phyloP scores from a whole-genome alignment of 768 basidiomycete species.

The Hebeloma cylindrosporum region DNA sequence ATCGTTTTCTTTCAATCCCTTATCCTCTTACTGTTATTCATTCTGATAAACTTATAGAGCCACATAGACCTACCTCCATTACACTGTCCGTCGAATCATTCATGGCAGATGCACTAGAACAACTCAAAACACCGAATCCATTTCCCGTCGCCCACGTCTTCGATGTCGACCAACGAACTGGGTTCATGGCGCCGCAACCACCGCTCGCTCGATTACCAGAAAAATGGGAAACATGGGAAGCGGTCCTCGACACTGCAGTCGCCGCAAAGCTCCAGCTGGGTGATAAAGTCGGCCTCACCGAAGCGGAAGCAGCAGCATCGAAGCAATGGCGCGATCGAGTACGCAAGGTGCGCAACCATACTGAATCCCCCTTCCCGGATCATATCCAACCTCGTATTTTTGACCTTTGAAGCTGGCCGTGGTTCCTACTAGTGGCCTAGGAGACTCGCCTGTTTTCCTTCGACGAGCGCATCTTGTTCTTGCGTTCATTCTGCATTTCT shows the following conservation, averaged over 20 bases:
- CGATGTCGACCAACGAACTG: constrained; percentile 88
- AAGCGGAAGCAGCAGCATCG: constrained; percentile 42
- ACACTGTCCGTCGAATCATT: neutral
- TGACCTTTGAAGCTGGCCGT: constrained; percentile 49
- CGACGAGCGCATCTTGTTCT: constrained; percentile 79
- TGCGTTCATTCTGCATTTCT: constrained; percentile 76
- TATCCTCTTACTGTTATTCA: neutral
- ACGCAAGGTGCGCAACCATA: constrained; percentile 38
- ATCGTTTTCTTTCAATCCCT: neutral
- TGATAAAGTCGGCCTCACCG: constrained; percentile 45
- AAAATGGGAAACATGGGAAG: constrained; percentile 76
- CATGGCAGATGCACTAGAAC: constrained; percentile 10
- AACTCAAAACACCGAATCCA: constrained; percentile 7
- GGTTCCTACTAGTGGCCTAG: constrained; percentile 46
- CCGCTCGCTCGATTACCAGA: constrained; percentile 63
- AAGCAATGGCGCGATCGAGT: constrained; percentile 55
- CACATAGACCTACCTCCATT: neutral
- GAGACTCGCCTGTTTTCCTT: constrained; percentile 54
- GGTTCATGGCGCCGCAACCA: constrained; percentile 84
- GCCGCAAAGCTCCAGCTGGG: constrained; percentile 55
- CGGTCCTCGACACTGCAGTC: constrained; percentile 50
- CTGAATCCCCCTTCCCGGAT: constrained; percentile 4
- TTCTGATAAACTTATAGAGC: neutral
- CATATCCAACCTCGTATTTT: neutral
- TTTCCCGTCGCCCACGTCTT: constrained; percentile 59